phyloP scores from a whole-genome alignment of 2,329 filamentous ascomycete genomes.

The Colletotrichum tamarilloi region DNA sequence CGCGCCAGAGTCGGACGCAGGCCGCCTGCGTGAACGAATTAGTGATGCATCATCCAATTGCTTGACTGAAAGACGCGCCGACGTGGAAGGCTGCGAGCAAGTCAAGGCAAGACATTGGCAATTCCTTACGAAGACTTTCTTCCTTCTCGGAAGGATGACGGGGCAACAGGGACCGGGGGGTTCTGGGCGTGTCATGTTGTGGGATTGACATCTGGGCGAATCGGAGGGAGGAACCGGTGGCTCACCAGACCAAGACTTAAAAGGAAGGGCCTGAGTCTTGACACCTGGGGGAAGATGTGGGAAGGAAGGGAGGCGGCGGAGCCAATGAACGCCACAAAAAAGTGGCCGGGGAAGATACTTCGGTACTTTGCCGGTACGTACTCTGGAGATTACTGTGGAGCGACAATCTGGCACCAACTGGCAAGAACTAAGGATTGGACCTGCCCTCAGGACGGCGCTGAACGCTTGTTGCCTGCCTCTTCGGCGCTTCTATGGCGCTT shows the following conservation, averaged over 20 bases:
- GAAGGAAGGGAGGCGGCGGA: slow-evolving; percentile 6
- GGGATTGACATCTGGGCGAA: neutral
- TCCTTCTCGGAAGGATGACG: neutral
- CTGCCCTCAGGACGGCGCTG: neutral
- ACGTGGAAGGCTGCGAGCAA: slow-evolving; percentile 27
- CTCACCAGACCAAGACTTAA: too few relatives aligned
- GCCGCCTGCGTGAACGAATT: neutral
- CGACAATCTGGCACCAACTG: neutral
- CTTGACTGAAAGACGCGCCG: neutral
- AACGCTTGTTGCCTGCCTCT: slow-evolving; percentile 1
- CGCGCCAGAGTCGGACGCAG: slow-evolving; percentile 6
- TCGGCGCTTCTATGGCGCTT: slow-evolving; percentile 36
- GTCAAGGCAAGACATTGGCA: slow-evolving; percentile 22
- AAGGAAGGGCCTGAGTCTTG: neutral
- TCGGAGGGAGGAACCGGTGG: neutral
- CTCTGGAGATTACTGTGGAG: neutral
- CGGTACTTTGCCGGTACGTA: neutral
- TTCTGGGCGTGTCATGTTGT: neutral
- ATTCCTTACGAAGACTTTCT: slow-evolving; percentile 2
- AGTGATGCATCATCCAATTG: neutral
- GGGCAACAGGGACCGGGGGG: neutral
- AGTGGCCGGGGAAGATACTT: slow-evolving; percentile 6
- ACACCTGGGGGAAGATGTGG: neutral
- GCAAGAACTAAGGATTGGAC: neutral
- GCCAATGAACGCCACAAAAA: slow-evolving; percentile 19